Evolutionary conservation across 2,329 filamentous ascomycete genomes (phyloP).

Genomic region (Mariannaea sp.): DNA sequence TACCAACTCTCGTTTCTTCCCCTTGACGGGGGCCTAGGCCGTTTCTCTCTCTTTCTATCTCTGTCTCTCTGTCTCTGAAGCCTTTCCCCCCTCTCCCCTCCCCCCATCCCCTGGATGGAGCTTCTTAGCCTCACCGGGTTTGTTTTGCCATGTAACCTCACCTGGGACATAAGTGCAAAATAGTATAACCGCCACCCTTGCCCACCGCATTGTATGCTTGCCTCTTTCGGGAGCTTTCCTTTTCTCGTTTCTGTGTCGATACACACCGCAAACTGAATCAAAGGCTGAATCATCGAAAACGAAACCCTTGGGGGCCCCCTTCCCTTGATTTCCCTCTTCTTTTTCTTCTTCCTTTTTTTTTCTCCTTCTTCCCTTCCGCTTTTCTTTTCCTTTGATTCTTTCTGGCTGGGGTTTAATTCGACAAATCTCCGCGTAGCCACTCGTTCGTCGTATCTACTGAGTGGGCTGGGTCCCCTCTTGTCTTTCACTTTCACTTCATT

Average conservation of each 20-base stretch:
- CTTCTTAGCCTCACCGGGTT: too few relatives aligned
- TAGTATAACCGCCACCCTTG: slow-evolving; percentile 11
- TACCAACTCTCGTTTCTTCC: not conserved
- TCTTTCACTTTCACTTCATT: not conserved
- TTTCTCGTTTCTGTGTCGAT: not conserved
- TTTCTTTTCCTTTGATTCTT: too few relatives aligned
- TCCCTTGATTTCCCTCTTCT: too few relatives aligned
- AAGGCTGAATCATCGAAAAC: too few relatives aligned
- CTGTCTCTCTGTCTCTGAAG: too few relatives aligned
- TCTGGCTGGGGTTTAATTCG: slow-evolving; percentile 37
- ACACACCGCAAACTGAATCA: too few relatives aligned
- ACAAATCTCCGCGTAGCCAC: slow-evolving; percentile 23
- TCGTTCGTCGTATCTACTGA: slow-evolving; percentile 16
- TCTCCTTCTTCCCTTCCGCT: too few relatives aligned
- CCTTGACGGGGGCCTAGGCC: not conserved
- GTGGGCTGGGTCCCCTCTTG: slow-evolving; percentile 34
- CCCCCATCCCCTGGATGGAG: too few relatives aligned
- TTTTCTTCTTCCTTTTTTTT: slow-evolving; percentile 25
- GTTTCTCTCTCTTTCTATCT: too few relatives aligned
- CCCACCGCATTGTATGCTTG: not conserved
- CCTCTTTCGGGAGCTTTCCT: slow-evolving; percentile 2
- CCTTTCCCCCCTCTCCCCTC: too few relatives aligned
- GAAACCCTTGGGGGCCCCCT: too few relatives aligned
- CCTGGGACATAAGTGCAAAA: not conserved
- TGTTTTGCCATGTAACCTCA: slow-evolving; percentile 9